Percentiles rank a stretch among this genome's conserved stretches.
Conservation (phyloP, 2,329 filamentous ascomycete genomes). For the Chaetomiaceae sp. region DNA sequence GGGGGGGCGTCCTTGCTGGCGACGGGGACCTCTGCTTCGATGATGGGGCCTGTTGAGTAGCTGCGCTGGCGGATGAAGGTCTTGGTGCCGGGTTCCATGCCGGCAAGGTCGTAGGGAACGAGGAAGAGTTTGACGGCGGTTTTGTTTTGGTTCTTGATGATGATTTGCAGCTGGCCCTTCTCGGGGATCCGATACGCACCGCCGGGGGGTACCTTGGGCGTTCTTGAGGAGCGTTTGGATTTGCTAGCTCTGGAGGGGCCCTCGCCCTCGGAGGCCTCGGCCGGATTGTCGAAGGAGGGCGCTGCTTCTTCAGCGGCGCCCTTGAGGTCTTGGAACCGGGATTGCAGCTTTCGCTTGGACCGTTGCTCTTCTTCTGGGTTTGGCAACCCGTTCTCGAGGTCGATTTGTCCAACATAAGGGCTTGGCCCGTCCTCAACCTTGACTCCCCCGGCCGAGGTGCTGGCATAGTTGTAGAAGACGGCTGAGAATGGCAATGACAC, state of each 20-base stretch:
- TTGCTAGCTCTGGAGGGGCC: conserved; percentile 28
- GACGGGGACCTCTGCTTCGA: conserved; percentile 55
- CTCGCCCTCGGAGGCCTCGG: conserved; percentile 17
- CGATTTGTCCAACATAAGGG: conserved; percentile 90
- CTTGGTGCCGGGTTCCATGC: conserved; percentile 91
- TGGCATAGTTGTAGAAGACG: conserved; percentile 91
- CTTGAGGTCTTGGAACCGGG: conserved; percentile 38
- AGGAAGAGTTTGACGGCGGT: conserved; percentile 95
- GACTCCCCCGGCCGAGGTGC: conserved; percentile 57
- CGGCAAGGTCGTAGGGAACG: conserved; percentile 84
- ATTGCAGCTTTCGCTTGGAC: conserved; percentile 46
- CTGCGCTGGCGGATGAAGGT: conserved; percentile 93
- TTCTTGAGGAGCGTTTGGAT: conserved; percentile 51
- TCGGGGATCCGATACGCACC: conserved; percentile 93
- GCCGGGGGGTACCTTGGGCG: conserved; percentile 63
- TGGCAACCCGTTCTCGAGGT: conserved; percentile 75
- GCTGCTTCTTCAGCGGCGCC: conserved; percentile 29
- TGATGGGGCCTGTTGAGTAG: conserved; percentile 81
- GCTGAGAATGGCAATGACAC: conserved; percentile 88
- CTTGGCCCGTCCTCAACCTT: conserved; percentile 81
- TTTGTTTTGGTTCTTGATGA: conserved; percentile 98
- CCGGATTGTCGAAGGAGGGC: conserved; percentile 19
- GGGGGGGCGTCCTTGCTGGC: conserved; percentile 26
- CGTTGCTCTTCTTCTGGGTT: conserved; percentile 46
- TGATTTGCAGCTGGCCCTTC: conserved; percentile 89